These are phyloP conservation scores for Rhizopogon salebrosus DNA, from an alignment of 768 basidiomycete genomes.

Conservation along the genomic window DNA sequence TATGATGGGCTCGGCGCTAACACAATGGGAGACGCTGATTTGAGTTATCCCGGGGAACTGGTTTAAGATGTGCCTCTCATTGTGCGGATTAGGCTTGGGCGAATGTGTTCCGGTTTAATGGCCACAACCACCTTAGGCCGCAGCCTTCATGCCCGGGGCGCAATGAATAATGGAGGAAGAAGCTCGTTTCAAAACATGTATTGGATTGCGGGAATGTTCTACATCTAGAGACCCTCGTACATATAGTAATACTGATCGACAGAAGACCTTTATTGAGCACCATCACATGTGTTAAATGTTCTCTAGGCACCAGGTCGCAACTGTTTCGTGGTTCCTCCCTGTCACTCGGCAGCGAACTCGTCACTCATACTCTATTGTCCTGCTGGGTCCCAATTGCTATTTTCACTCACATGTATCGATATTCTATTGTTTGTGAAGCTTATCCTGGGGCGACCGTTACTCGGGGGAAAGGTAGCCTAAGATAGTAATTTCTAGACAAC, in stretches of 20 bases:
- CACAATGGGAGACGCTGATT: too few relatives aligned
- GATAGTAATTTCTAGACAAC: background rate
- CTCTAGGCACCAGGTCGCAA: background rate
- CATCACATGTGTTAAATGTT: background rate
- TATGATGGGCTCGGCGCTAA: too few relatives aligned
- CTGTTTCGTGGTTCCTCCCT: background rate
- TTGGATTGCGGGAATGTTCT: too few relatives aligned
- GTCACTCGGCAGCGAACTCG: background rate
- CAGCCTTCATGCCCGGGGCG: too few relatives aligned
- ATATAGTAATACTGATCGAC: background rate
- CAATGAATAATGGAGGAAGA: too few relatives aligned
- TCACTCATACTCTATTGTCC: conserved; percentile 1
- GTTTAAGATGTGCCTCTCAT: too few relatives aligned
- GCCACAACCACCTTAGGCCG: too few relatives aligned
- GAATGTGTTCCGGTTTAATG: too few relatives aligned
- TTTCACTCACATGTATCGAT: background rate
- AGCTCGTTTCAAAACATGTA: too few relatives aligned
- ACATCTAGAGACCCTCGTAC: too few relatives aligned
- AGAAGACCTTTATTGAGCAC: background rate
- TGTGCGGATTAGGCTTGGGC: too few relatives aligned
- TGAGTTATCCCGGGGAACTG: too few relatives aligned
- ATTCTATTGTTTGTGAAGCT: conserved; percentile 7
- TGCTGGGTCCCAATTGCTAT: background rate
- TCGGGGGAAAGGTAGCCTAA: background rate
- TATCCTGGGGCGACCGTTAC: background rate